Percentiles rank a stretch among this genome's conserved stretches.
These are phyloP conservation scores for Arthrinium phaeospermum DNA, from an alignment of 2,329 filamentous ascomycete species.

Conservation along the genomic window DNA sequence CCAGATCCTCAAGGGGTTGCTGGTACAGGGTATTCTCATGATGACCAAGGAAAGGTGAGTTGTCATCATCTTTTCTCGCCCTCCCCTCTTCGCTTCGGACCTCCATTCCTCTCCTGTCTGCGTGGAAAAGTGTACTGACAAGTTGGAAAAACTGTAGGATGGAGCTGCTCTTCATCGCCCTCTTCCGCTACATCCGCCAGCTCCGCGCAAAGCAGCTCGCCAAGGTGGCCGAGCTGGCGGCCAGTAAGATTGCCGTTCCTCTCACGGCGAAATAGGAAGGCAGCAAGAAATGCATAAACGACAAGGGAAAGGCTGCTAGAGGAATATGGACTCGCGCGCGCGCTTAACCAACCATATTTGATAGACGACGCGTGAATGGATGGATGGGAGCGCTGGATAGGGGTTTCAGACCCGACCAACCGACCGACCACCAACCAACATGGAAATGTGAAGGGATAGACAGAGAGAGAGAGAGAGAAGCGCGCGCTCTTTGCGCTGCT, in stretches of 20 bases:
- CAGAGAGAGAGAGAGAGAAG: background rate
- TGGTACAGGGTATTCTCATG: slow-evolving; percentile 97
- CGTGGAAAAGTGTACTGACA: background rate
- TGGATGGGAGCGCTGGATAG: background rate
- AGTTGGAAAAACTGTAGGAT: slow-evolving; percentile 60
- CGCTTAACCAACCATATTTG: background rate
- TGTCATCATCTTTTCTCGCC: background rate
- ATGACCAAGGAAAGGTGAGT: slow-evolving; percentile 95
- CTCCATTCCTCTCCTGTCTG: too few relatives aligned
- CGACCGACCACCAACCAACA: background rate
- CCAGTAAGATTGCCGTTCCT: slow-evolving; percentile 48
- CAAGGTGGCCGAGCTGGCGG: slow-evolving; percentile 68
- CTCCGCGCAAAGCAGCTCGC: slow-evolving; percentile 73
- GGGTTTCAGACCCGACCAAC: background rate
- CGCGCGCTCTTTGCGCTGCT: background rate
- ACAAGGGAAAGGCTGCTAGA: background rate
- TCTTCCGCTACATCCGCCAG: slow-evolving; percentile 81
- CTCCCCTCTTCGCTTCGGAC: background rate
- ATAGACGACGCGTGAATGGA: background rate
- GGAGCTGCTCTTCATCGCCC: slow-evolving; percentile 84
- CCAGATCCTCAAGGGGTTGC: slow-evolving; percentile 87
- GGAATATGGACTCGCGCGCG: background rate
- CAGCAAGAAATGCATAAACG: too few relatives aligned
- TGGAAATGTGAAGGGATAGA: background rate
- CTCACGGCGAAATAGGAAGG: slow-evolving; percentile 46